These are phyloP conservation scores for Davidsoniella eucalypti DNA, from an alignment of 2,329 filamentous ascomycete genomes.

Conservation along the genomic window DNA sequence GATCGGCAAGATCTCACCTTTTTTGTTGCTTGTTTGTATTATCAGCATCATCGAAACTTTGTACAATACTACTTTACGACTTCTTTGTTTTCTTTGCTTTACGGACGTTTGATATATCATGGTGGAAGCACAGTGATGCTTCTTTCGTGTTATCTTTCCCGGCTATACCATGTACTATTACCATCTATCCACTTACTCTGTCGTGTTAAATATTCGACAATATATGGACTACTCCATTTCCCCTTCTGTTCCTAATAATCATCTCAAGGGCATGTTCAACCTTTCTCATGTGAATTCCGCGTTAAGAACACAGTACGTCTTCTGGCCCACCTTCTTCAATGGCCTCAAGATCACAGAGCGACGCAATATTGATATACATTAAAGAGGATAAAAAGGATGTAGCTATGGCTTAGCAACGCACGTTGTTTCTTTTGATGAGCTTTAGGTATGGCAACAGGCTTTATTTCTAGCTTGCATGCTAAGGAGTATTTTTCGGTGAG, in stretches of 20 bases:
- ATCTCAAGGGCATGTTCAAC: neutral
- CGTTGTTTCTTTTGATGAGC: too few species aligned
- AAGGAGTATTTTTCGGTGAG: too few species aligned
- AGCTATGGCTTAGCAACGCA: too few species aligned
- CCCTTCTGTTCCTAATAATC: constrained; percentile 1
- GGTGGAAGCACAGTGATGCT: too few species aligned
- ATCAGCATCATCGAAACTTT: neutral
- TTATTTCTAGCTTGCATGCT: too few species aligned
- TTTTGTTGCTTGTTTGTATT: neutral
- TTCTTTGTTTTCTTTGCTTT: constrained; percentile 7
- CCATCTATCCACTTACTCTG: neutral
- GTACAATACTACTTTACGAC: constrained; percentile 11
- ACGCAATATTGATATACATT: constrained; percentile 36
- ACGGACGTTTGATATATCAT: constrained; percentile 11
- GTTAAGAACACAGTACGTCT: constrained; percentile 46
- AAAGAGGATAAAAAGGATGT: too few species aligned
- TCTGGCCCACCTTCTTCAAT: constrained; percentile 28
- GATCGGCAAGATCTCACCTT: constrained; percentile 8
- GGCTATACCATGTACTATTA: constrained; percentile 6
- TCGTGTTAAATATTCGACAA: neutral
- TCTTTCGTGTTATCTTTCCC: too few species aligned
- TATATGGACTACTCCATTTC: neutral
- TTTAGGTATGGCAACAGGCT: too few species aligned
- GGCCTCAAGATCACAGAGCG: constrained; percentile 42
- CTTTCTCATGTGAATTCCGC: neutral